phyloP scores from a whole-genome alignment of 139 green algal genomes.

The Trebouxia sp. region DNA sequence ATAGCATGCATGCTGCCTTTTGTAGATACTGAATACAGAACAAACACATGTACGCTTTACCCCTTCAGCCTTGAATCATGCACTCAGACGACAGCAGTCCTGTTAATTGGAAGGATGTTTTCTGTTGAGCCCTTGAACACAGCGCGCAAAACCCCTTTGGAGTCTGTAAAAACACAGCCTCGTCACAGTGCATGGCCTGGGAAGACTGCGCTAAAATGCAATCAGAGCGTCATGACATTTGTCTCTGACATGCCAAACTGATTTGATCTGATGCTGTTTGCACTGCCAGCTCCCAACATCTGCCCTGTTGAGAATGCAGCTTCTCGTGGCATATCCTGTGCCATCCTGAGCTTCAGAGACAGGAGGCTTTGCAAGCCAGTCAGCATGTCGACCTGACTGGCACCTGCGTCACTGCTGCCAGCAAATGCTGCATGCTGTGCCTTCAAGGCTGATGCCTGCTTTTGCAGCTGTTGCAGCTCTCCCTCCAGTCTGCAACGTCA shows the following conservation, averaged over 20 bases:
- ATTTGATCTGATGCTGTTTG: not conserved
- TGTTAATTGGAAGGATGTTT: no score
- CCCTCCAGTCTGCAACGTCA: not conserved
- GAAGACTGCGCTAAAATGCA: no score
- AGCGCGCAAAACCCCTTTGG: no score
- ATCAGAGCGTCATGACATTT: constrained; percentile 14
- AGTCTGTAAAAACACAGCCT: no score
- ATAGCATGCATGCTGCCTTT: not conserved
- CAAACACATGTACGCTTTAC: no score
- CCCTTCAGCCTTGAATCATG: no score
- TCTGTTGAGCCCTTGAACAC: no score
- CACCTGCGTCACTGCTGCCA: not conserved
- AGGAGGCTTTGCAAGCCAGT: constrained; percentile 2
- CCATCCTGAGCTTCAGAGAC: not conserved
- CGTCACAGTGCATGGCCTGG: no score
- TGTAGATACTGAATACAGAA: no score
- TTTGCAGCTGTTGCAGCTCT: not conserved
- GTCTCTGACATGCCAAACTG: not conserved
- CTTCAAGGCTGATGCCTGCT: not conserved
- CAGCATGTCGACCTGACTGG: not conserved
- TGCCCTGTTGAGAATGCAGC: not conserved
- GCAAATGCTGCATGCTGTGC: not conserved
- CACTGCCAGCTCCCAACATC: not conserved
- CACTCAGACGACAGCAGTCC: no score
- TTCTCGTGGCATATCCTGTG: not conserved